Conservation (phyloP, 1,284 basidiomycete genomes). For the Boletus albobrunnescens region DNA sequence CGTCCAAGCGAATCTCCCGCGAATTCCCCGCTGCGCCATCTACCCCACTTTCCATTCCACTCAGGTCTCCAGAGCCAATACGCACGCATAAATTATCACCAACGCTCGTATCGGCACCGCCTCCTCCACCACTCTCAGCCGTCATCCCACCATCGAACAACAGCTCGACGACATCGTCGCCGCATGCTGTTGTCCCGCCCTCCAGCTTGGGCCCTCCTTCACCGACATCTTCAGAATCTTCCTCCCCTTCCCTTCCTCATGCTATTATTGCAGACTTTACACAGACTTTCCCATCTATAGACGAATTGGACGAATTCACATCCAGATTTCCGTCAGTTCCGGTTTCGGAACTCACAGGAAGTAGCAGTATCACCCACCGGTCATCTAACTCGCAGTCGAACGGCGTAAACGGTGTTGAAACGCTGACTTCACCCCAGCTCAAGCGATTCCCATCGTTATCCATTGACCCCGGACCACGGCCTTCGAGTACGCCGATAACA, state of each 20-base stretch:
- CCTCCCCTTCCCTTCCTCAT: conserved; percentile 42
- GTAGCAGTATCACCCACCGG: conserved; percentile 25
- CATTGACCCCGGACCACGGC: conserved; percentile 54
- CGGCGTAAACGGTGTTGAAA: conserved; percentile 10
- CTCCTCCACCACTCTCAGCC: conserved; percentile 10
- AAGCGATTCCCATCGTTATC: conserved; percentile 47
- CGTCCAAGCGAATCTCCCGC: conserved; percentile 52
- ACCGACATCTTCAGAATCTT: conserved; percentile 57
- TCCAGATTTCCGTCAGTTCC: conserved; percentile 50
- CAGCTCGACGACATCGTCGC: conserved; percentile 32
- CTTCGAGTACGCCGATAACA: conserved; percentile 70
- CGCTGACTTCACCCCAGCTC: conserved; percentile 17
- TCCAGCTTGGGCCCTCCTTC: conserved; percentile 71
- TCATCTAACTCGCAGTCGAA: conserved; percentile 16
- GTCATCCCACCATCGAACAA: conserved; percentile 30
- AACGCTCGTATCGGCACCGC: conserved; percentile 15
- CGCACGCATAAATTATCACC: conserved; percentile 22
- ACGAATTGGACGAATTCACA: conserved; percentile 61
- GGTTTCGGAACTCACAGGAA: conserved; percentile 38
- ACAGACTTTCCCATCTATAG: conserved; percentile 66
- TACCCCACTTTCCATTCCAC: conserved; percentile 35
- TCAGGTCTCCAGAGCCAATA: conserved; percentile 27
- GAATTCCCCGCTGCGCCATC: conserved; percentile 41
- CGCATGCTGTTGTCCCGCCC: conserved; percentile 60
- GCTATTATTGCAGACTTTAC: conserved; percentile 51